Base-by-base conservation (phyloP, 2,329 filamentous ascomycete species). In the Colletotrichum sp. region DNA sequence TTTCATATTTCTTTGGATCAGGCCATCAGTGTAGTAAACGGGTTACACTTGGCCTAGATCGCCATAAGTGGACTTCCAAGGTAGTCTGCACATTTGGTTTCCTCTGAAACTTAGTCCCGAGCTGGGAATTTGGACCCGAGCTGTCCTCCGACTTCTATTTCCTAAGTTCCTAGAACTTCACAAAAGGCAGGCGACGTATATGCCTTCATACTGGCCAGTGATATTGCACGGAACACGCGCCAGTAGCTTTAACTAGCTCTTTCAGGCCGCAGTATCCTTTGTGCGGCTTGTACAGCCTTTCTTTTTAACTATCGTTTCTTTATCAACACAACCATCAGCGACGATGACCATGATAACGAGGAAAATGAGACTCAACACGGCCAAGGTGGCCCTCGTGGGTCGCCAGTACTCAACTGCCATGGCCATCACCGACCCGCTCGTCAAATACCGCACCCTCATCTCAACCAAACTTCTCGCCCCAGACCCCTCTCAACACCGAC, bases 401-500 rank as follows among this genome's bases (percentile, higher is more conserved):
- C 66, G 75, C 13, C 82, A 80, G 15, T 83, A 86, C 80, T 86
- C 86, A 10, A 88, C 87, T 15, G 89, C 90, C 36, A 85, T 93
- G 36, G 88, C 89, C 72, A 92, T 93, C 79, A 93, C 92, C 5
- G 95, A 96, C 81, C 95, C 94, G 5, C 86, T 96, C 76, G 91
- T 96, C 77, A 92, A 95, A 78, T 96, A 96, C 83, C 91, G 94
- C 74, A 90, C 93, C 26, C 87, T 96, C 16, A 83, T 96, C 44
- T 90, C 93, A 8, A 93, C 92, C 6, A 92, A 92, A 66, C 84
- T 90, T 63, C 94, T 93, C 81, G 87, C 89, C 63, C 92, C 94
- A 10, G 95, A 96, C 83, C 91, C 91, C 7, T 90, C 93, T 26
- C 94, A 95, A 82, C 92, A 95, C 83, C 90, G 93, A 24, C 87